These are phyloP conservation scores for Beauveria sp. DNA, from an alignment of 2,329 filamentous ascomycete genomes.

Conservation along the genomic window DNA sequence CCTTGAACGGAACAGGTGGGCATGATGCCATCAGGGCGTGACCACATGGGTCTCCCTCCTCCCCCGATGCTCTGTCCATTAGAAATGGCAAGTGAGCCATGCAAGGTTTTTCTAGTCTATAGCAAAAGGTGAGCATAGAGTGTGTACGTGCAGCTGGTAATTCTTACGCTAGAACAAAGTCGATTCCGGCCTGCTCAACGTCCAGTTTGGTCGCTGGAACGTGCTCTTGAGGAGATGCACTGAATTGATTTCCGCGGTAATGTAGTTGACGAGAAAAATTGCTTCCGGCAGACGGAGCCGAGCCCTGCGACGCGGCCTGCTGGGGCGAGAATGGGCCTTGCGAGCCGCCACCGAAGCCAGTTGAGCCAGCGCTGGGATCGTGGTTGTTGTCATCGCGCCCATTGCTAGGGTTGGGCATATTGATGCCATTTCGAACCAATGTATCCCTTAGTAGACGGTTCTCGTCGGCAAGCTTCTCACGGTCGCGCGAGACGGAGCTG, in stretches of 20 bases:
- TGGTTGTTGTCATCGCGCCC: constrained; percentile 34
- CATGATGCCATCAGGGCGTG: constrained; percentile 92
- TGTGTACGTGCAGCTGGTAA: not conserved
- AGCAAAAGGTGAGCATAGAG: constrained; percentile 20
- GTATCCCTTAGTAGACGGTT: constrained; percentile 63
- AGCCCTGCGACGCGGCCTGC: constrained; percentile 32
- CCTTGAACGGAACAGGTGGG: constrained; percentile 58
- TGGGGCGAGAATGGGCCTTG: constrained; percentile 38
- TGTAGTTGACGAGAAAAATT: not conserved
- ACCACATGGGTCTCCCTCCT: constrained; percentile 66
- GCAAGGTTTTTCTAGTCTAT: constrained; percentile 84
- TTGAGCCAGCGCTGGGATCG: constrained; percentile 38
- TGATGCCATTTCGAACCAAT: constrained; percentile 45
- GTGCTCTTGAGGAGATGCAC: constrained; percentile 19
- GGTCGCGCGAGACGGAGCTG: constrained; percentile 64
- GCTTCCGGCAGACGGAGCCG: constrained; percentile 27
- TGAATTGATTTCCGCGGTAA: constrained; percentile 22
- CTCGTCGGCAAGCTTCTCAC: constrained; percentile 68
- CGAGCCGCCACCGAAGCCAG: constrained; percentile 3
- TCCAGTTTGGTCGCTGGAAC: constrained; percentile 41
- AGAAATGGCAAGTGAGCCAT: constrained; percentile 84
- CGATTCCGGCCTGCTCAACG: constrained; percentile 77
- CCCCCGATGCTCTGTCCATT: constrained; percentile 49
- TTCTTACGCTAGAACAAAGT: constrained; percentile 78
- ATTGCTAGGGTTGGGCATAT: constrained; percentile 18